Evolutionary conservation across 192 early-diverging fungal species (phyloP).

Genomic region (Coemansia asiatica): DNA sequence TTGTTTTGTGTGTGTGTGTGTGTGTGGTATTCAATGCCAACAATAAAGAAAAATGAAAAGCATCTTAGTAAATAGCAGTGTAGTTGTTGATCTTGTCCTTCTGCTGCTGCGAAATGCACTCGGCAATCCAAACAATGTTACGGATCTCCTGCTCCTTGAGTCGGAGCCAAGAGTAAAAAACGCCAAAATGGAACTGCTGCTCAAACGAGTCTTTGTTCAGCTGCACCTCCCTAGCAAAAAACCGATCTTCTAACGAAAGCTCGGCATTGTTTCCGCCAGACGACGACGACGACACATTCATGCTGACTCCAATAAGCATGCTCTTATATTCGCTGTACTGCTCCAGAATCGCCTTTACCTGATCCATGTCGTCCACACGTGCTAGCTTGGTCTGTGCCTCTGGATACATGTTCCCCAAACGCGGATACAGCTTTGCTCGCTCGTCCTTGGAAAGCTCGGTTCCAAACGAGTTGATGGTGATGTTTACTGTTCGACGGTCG

Average conservation of each 20-base stretch:
- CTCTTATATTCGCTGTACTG: slow-evolving; percentile 81
- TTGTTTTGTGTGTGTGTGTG: not conserved
- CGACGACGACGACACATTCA: slow-evolving; percentile 23
- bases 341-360: slow-evolving; percentile 86
- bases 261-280: slow-evolving; percentile 41
- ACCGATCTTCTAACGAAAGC: slow-evolving; percentile 86
- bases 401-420: slow-evolving; percentile 87
- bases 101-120: slow-evolving; percentile 98
- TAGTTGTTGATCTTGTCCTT: slow-evolving; percentile 94
- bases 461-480: slow-evolving; percentile 98
- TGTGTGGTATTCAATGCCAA: too few species aligned
- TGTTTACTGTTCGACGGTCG: slow-evolving; percentile 96
- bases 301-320: slow-evolving; percentile 73
- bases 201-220: slow-evolving; percentile 92
- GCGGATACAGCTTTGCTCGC: slow-evolving; percentile 91
- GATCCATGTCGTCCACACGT: slow-evolving; percentile 89
- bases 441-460: slow-evolving; percentile 98
- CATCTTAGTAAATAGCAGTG: slow-evolving; percentile 88
- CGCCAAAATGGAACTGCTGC: slow-evolving; percentile 95
- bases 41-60: too few species aligned
- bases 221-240: slow-evolving; percentile 93
- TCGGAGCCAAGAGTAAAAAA: slow-evolving; percentile 94
- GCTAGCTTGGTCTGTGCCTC: slow-evolving; percentile 83
- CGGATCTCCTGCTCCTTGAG: slow-evolving; percentile 98
- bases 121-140: slow-evolving; percentile 98